These are phyloP conservation scores for Euphrasia arctica DNA, from an alignment of 305 asterid genomes.

Conservation along the genomic window DNA sequence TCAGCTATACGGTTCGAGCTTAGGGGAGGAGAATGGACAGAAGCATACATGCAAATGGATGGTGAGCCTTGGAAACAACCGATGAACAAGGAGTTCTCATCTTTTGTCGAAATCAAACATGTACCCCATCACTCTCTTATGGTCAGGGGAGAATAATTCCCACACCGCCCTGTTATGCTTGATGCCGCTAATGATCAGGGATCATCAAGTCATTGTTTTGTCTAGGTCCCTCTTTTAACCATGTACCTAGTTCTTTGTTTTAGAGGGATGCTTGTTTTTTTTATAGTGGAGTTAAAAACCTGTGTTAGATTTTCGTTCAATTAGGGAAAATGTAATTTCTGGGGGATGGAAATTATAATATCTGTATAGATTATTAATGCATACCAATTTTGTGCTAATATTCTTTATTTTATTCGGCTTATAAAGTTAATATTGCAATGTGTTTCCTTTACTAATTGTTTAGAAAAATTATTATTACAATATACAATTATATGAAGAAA, in stretches of 20 bases:
- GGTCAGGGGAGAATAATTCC: slow-evolving; percentile 58
- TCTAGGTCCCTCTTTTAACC: slow-evolving; percentile 27
- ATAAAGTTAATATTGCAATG: too few relatives aligned
- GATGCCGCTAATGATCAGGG: slow-evolving; percentile 21
- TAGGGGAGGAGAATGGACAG: slow-evolving; percentile 92
- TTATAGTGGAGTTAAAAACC: slow-evolving; percentile 4
- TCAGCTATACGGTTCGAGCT: slow-evolving; percentile 85
- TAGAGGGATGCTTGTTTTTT: slow-evolving; percentile 18
- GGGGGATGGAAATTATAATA: slow-evolving; percentile 16
- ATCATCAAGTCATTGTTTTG: slow-evolving; percentile 31
- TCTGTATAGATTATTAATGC: not conserved
- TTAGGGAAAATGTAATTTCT: slow-evolving; percentile 13
- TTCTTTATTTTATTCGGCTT: too few relatives aligned
- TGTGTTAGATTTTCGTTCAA: slow-evolving; percentile 20
- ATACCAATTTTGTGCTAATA: not conserved
- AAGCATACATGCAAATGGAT: slow-evolving; percentile 92
- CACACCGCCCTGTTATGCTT: slow-evolving; percentile 20
- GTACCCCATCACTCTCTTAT: slow-evolving; percentile 69
- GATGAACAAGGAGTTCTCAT: slow-evolving; percentile 67
- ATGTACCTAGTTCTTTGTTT: slow-evolving; percentile 31
- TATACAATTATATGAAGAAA: too few relatives aligned
- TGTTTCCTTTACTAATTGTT: too few relatives aligned
- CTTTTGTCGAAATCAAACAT: slow-evolving; percentile 72
- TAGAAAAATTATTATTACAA: too few relatives aligned
- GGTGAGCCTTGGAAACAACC: slow-evolving; percentile 99